Conservation (phyloP, 257 asterid species). For the Solanum rostratum region DNA sequence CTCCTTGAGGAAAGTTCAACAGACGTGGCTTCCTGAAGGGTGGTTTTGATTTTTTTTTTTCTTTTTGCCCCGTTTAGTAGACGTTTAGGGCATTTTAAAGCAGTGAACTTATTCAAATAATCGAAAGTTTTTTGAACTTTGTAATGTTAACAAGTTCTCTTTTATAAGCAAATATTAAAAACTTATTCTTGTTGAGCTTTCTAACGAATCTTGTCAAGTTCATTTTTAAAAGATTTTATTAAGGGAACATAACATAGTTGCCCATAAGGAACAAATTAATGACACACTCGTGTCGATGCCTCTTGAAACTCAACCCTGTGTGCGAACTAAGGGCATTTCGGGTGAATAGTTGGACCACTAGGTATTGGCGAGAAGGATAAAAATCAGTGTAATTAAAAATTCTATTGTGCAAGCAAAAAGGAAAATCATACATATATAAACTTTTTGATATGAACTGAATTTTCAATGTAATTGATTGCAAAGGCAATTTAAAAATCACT, state of each 20-base stretch:
- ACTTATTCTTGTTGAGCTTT: background rate
- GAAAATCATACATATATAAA: background rate
- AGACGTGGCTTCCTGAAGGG: background rate
- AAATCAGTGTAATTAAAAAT: too few species aligned
- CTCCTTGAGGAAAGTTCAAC: background rate
- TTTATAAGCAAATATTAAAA: background rate
- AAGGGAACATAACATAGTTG: background rate
- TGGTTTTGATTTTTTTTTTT: background rate
- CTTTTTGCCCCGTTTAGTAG: too few species aligned
- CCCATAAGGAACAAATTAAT: background rate
- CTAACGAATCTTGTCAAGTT: background rate
- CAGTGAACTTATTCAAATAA: background rate
- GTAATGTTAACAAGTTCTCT: background rate
- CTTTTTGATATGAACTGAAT: background rate
- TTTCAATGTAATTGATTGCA: background rate
- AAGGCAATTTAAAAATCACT: background rate
- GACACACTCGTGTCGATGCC: background rate
- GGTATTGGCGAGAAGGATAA: background rate
- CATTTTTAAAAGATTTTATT: background rate
- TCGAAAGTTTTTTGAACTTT: background rate
- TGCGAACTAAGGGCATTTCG: background rate
- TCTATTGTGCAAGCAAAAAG: background rate
- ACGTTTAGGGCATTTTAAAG: background rate
- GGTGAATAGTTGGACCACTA: background rate
- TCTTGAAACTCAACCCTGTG: background rate